Conservation (phyloP, 495 filamentous ascomycete genomes). For the Neurospora tetrasperma region DNA sequence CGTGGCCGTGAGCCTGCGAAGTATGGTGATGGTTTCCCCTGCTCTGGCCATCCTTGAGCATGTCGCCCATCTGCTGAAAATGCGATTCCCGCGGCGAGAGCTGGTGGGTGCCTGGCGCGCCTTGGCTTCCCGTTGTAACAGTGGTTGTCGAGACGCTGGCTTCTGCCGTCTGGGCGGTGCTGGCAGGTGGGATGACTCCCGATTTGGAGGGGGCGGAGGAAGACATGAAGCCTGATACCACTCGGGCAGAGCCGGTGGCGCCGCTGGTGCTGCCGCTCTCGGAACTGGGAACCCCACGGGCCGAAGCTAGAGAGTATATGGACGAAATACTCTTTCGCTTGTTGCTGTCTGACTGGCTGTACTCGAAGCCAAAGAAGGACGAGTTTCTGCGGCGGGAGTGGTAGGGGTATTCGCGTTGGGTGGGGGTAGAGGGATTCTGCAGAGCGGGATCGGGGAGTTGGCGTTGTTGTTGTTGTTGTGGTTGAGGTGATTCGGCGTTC, state of each 20-base stretch:
- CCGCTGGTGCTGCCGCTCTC: constrained; percentile 33
- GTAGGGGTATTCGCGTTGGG: neutral
- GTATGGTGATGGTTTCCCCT: neutral
- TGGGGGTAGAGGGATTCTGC: constrained; percentile 10
- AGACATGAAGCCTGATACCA: constrained; percentile 29
- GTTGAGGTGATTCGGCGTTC: constrained; percentile 3
- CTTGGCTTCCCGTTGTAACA: constrained; percentile 41
- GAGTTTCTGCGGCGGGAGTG: constrained; percentile 20
- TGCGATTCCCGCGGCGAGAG: constrained; percentile 33
- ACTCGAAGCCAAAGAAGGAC: constrained; percentile 22
- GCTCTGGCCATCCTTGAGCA: constrained; percentile 16
- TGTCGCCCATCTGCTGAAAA: constrained; percentile 25
- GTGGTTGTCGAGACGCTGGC: constrained; percentile 43
- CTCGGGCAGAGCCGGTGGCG: constrained; percentile 14
- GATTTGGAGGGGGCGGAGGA: constrained; percentile 11
- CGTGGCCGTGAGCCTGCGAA: neutral
- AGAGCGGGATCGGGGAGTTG: constrained; percentile 37
- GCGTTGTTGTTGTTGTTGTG: constrained; percentile 13
- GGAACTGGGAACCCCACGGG: constrained; percentile 36
- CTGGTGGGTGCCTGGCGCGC: constrained; percentile 28
- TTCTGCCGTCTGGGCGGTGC: constrained; percentile 31
- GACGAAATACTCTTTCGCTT: constrained; percentile 59
- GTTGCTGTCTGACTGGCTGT: constrained; percentile 26
- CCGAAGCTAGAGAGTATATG: constrained; percentile 52
- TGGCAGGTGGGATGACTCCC: constrained; percentile 20